Evolutionary conservation across 1,139 yeast genomes (phyloP), one percentile per base, ranked within the genome.

Genomic region (Pichia sp.): DNA sequence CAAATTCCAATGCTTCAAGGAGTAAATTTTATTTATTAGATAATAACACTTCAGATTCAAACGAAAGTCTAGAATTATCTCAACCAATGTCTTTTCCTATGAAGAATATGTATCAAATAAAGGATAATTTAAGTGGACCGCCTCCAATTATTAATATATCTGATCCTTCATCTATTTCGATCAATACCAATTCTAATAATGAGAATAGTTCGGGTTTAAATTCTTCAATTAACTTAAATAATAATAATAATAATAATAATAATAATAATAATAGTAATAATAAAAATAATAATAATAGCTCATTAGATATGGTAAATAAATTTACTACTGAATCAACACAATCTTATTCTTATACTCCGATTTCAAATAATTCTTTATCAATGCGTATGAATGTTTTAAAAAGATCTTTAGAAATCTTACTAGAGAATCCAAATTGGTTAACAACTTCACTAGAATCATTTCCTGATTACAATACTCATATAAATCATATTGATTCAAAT

Each of bases 301-400:
- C 16, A 16, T 16, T 16, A 12, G 39, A 49, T 20, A 41, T 51
- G 24, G 24, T 42, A 3, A 46, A 32, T 22, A 32, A 70, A 54
- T 84, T 83, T 58, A 87, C 95, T 5, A 78, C 81, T 23, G 92
- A 84, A 58, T 83, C 94, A 10, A 76, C 94, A 2, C 92, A 85
- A 59, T 84, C 95, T 3, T 87, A 84, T 58, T 85, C 95, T 0
- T 87, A 86, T 61, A 89, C 94, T 6, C 87, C 84, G 49, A 68
- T 85, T 46, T 82, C 94, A 4, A 92, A 89, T 23, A 83, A 84
- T 57, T 82, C 95, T 2, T 64, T 87, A 47, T 87, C 94, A 0
- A 76, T 86, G 44, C 68, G 96, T 46, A 66, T 87, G 50, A 81
- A 82, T 49, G 89, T 86, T 22, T 68, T 87, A 55, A 84, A 81